Base-by-base conservation (phyloP, 192 early-diverging fungal genomes). In the Dissophora ornata region DNA sequence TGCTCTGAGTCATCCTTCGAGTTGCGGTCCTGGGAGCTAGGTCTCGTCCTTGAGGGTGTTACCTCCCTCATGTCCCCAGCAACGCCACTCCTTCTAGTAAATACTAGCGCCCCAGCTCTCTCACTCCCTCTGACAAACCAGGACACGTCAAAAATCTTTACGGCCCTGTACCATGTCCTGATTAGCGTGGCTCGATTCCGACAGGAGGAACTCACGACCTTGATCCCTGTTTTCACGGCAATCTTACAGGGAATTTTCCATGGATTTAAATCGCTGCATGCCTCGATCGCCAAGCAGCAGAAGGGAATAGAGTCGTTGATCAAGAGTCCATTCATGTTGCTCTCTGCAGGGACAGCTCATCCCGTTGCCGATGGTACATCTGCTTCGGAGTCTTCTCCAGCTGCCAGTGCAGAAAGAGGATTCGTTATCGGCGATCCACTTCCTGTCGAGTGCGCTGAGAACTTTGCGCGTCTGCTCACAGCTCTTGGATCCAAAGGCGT, bases 231-330 rank as follows among this genome's bases (percentile, higher is more conserved):
- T 0, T 85, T 89, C 30, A 78, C 74, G 4, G 51, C 77, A 2
- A 81, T 90, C n/a, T 24, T 90, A 15, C 82, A 87, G 61, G 53
- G 78, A 7, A 36, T 88, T n/a, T 47, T 90, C 18, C 80, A 89
- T 49, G 86, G 86, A 53, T 90, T 90, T 62, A 87, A 84, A 62
- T 85, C 83, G 1, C 44, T 74, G 4, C 80, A 84, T 63, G 69
- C 74, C 4, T 84, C 83, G 13, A 62, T 89, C 26, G 79, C 83
- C 16, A 80, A 81, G 38, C 45, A 70, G 5, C 67, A 66, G 21
- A 54, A 67, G 25, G 78, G 66, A 30, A 62, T 66, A 1, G 64
- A 79, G 19, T 45, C 58, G 11, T 15, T 71, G 18, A 42, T 68
- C 32, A 79, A 81, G 49, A 67, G 78, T 22, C 57, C 65, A 41